Percentiles rank a stretch among this genome's conserved stretches.
Evolutionary conservation across 2,329 filamentous ascomycete genomes (phyloP).

Genomic region (Canariomyces notabilis): DNA sequence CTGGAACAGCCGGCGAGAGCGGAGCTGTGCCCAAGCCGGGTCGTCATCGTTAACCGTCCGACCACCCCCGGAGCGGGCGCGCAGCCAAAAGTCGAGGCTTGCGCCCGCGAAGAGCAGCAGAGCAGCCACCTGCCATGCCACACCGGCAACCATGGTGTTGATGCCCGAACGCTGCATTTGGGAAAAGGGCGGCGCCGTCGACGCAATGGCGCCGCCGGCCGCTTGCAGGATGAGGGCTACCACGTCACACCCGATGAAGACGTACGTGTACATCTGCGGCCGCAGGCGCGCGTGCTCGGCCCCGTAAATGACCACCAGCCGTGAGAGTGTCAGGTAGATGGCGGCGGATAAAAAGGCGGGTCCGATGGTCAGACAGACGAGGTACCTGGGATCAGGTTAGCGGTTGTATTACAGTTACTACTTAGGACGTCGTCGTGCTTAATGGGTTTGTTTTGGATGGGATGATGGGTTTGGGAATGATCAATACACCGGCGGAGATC

Average conservation of each 20-base stretch:
- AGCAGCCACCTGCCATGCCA: slow-evolving; percentile 35
- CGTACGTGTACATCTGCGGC: slow-evolving; percentile 22
- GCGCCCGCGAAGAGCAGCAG: slow-evolving; percentile 9
- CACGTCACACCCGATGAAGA: slow-evolving; percentile 37
- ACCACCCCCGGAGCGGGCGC: background rate
- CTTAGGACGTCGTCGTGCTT: too few relatives aligned
- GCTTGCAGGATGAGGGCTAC: slow-evolving; percentile 42
- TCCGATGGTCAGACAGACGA: slow-evolving; percentile 39
- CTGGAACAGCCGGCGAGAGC: slow-evolving; percentile 30
- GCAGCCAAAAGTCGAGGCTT: slow-evolving; percentile 13
- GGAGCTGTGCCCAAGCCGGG: slow-evolving; percentile 33
- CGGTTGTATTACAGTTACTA: too few relatives aligned
- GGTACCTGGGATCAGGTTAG: too few relatives aligned
- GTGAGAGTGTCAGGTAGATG: slow-evolving; percentile 53
- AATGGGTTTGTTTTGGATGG: too few relatives aligned
- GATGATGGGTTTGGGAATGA: background rate
- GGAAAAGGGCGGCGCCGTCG: slow-evolving; percentile 25
- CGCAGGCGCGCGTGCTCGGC: slow-evolving; percentile 14
- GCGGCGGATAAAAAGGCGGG: slow-evolving; percentile 51
- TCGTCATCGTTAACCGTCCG: background rate
- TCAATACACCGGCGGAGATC: background rate
- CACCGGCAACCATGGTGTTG: slow-evolving; percentile 41
- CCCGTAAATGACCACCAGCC: slow-evolving; percentile 36
- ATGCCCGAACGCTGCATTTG: slow-evolving; percentile 23
- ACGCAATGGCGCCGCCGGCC: slow-evolving; percentile 37